Evolutionary conservation across 257 asterid species (phyloP).

Genomic region (Handroanthus guayacan): DNA sequence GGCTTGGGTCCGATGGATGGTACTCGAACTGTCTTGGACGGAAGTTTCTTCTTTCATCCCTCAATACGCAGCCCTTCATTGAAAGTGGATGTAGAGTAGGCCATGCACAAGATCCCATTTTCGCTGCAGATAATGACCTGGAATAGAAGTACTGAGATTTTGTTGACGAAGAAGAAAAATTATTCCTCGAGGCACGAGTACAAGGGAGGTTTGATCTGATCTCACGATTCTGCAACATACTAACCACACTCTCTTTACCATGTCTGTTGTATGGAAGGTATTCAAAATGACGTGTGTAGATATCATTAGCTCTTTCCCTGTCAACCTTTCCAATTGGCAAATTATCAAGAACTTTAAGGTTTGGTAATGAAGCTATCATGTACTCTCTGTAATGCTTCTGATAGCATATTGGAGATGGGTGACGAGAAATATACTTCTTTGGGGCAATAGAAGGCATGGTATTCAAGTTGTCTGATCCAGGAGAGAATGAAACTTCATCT

Average conservation of each 20-base stretch:
- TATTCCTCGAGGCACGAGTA: constrained; percentile 45
- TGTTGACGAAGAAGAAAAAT: constrained; percentile 44
- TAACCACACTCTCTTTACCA: constrained; percentile 63
- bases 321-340: constrained; percentile 66
- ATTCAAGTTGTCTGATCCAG: constrained; percentile 47
- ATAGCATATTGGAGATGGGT: constrained; percentile 85
- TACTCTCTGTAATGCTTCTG: constrained; percentile 89
- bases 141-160: constrained; percentile 69
- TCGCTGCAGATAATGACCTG: constrained; percentile 88
- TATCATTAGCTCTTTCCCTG: constrained; percentile 64
- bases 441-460: constrained; percentile 41
- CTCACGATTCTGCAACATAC: constrained; percentile 80
- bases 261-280: constrained; percentile 75
- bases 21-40: constrained; percentile 97
- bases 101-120: constrained; percentile 83
- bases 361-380: constrained; percentile 78
- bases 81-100: constrained; percentile 79
- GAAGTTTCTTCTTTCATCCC: constrained; percentile 73
- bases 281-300: constrained; percentile 67
- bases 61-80: constrained; percentile 42
- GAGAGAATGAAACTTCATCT: constrained; percentile 47
- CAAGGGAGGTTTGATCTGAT: constrained; percentile 57
- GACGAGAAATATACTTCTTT: constrained; percentile 59
- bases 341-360: constrained; percentile 76
- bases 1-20: constrained; percentile 93